Percentiles rank a stretch among this genome's conserved stretches.
These are phyloP conservation scores for Groenewaldozyma salmanticensis DNA, from an alignment of 805 yeast genomes.

Conservation along the genomic window DNA sequence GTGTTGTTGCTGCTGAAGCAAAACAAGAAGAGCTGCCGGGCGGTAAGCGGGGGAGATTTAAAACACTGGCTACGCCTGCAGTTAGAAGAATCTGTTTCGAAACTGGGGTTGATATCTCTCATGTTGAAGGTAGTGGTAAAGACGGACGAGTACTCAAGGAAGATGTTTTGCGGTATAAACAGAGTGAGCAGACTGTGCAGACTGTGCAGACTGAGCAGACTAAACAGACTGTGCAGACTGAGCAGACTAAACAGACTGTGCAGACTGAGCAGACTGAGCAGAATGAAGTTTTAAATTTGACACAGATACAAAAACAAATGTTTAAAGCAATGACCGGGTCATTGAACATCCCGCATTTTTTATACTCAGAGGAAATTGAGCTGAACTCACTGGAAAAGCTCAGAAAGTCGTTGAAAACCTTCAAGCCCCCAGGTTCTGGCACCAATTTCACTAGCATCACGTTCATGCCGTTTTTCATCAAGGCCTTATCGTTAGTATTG, in stretches of 20 bases:
- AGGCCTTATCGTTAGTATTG: conserved; percentile 25
- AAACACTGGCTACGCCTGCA: conserved; percentile 27
- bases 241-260: conserved; percentile 5
- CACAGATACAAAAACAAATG: conserved; percentile 26
- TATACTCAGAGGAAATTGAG: conserved; percentile 26
- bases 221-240: neutral
- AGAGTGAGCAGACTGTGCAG: neutral
- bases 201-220: conserved; percentile 4
- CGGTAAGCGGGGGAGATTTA: neutral
- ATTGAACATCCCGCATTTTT: conserved; percentile 26
- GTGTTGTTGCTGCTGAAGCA: too few relatives aligned
- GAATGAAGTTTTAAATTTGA: too few relatives aligned
- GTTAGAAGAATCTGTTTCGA: conserved; percentile 26
- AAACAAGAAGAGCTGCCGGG: too few relatives aligned
- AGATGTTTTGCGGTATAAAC: conserved; percentile 18
- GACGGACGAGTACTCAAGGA: conserved; percentile 28
- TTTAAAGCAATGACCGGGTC: conserved; percentile 27
- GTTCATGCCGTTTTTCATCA: conserved; percentile 28
- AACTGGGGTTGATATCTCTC: conserved; percentile 18
- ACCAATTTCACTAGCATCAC: conserved; percentile 18
- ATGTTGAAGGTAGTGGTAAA: conserved; percentile 25
- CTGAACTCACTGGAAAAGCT: conserved; percentile 21
- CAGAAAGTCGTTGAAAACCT: too few relatives aligned
- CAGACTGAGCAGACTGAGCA: too few relatives aligned
- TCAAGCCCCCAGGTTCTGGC: too few relatives aligned